phyloP scores from a whole-genome alignment of 306 rosid genomes.

The Rubus idaeus region DNA sequence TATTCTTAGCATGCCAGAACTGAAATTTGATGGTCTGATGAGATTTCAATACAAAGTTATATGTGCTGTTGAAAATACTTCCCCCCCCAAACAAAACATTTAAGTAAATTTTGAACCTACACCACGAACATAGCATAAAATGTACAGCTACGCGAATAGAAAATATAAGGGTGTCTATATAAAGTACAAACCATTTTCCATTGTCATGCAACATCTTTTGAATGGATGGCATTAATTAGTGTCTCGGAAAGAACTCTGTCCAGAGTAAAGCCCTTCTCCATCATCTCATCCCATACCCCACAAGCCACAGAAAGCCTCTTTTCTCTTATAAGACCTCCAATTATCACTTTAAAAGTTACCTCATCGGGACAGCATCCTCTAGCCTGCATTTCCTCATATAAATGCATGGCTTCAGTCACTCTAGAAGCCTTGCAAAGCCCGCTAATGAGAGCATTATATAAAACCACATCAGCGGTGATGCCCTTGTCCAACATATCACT shows the following conservation, averaged over 20 bases:
- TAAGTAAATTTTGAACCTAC: not conserved
- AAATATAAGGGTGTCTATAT: slow-evolving; percentile 14
- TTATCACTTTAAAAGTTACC: slow-evolving; percentile 83
- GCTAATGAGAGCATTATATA: slow-evolving; percentile 84
- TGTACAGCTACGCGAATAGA: not conserved
- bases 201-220: slow-evolving; percentile 43
- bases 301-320: slow-evolving; percentile 61
- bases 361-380: slow-evolving; percentile 61
- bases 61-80: not conserved
- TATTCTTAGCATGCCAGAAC: not conserved
- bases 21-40: not conserved
- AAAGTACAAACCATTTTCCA: slow-evolving; percentile 9
- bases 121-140: slow-evolving; percentile 7
- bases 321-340: slow-evolving; percentile 71
- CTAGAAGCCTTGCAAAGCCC: slow-evolving; percentile 76
- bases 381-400: slow-evolving; percentile 79
- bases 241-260: slow-evolving; percentile 56
- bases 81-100: not conserved
- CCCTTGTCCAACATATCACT: slow-evolving; percentile 70
- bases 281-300: slow-evolving; percentile 91
- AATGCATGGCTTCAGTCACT: slow-evolving; percentile 57
- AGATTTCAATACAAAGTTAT: not conserved
- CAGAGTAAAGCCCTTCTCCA: slow-evolving; percentile 93
- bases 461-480: slow-evolving; percentile 68
- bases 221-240: slow-evolving; percentile 58